Conservation (phyloP, 139 green algal genomes). For the Chlamydomonas asymmetrica region DNA sequence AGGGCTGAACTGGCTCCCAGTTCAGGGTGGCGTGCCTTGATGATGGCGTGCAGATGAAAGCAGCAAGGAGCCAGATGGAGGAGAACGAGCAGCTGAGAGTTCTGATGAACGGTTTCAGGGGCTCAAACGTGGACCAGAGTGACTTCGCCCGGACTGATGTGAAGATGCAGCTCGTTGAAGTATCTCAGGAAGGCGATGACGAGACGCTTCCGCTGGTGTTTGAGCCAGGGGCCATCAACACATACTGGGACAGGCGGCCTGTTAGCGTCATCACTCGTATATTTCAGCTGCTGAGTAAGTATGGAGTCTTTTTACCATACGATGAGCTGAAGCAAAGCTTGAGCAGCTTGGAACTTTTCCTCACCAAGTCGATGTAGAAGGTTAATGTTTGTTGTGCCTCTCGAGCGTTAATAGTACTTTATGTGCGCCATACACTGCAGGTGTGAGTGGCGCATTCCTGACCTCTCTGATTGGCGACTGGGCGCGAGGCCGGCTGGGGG, state of each 20-base stretch:
- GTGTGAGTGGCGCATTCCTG: constrained; percentile 85
- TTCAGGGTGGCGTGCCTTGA: no score
- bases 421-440: neutral
- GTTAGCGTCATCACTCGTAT: constrained; percentile 83
- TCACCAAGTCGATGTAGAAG: no score
- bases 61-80: constrained; percentile 23
- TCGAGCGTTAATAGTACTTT: neutral
- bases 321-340: no score
- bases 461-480: constrained; percentile 64
- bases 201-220: constrained; percentile 80
- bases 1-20: no score
- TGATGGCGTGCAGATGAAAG: no score
- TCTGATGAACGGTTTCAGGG: constrained; percentile 46
- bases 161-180: constrained; percentile 64
- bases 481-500: constrained; percentile 54
- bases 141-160: constrained; percentile 83
- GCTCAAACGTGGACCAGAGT: constrained; percentile 77
- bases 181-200: constrained; percentile 1
- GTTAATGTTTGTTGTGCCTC: no score
- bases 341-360: no score
- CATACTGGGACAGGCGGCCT: constrained; percentile 85
- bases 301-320: no score
- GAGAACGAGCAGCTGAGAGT: constrained; percentile 46
- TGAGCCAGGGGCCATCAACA: constrained; percentile 81
- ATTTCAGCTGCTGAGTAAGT: constrained; percentile 78